phyloP scores from a whole-genome alignment of 208 protist species.

The Angomonas desouzai region DNA sequence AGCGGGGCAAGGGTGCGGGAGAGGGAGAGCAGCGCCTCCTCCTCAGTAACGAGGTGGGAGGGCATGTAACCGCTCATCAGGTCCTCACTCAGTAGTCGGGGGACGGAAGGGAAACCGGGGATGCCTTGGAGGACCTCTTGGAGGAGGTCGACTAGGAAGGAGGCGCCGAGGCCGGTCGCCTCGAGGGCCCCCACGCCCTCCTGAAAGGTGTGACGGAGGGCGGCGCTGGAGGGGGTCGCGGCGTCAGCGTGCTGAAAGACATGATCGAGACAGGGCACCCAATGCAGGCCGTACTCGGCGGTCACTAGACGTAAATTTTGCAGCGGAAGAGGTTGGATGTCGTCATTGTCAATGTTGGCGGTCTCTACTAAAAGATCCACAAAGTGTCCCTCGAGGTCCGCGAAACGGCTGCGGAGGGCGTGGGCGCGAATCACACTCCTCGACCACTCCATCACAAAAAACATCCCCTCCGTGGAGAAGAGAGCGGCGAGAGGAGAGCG shows the following conservation, averaged over 20 bases:
- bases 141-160: slow-evolving; percentile 26
- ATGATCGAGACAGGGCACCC: slow-evolving; percentile 20
- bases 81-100: slow-evolving; percentile 51
- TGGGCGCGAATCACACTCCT: slow-evolving; percentile 1
- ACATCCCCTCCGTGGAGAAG: background rate
- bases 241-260: slow-evolving; percentile 15
- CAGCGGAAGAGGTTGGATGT: background rate
- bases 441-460: slow-evolving; percentile 4
- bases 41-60: slow-evolving; percentile 25
- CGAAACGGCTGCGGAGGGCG: background rate
- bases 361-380: slow-evolving; percentile 10
- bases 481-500: slow-evolving; percentile 3
- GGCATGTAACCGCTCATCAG: slow-evolving; percentile 51
- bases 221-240: background rate
- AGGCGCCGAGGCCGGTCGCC: slow-evolving; percentile 21
- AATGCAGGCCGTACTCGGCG: slow-evolving; percentile 8
- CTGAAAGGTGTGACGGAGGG: slow-evolving; percentile 15
- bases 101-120: slow-evolving; percentile 20
- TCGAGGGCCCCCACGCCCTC: slow-evolving; percentile 27
- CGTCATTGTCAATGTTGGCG: slow-evolving; percentile 5
- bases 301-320: background rate
- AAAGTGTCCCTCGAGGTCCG: background rate
- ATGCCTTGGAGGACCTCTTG: slow-evolving; percentile 20
- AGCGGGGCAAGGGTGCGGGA: background rate
- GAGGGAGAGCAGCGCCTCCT: slow-evolving; percentile 14